Conservation (phyloP, 768 basidiomycete species). For the Lenzites betulinus region DNA sequence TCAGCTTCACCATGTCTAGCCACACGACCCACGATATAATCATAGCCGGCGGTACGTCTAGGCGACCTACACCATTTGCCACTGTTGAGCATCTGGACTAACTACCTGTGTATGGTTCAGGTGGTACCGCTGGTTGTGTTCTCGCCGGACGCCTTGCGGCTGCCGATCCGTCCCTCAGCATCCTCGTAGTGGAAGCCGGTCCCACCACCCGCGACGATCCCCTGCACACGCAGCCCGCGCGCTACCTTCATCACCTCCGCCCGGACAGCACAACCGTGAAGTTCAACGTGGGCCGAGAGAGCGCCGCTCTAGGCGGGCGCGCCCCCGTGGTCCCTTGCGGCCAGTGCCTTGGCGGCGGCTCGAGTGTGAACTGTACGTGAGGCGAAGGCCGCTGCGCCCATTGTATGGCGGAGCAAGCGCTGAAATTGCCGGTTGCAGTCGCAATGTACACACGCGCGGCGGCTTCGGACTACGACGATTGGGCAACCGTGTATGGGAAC, state of each 20-base stretch:
- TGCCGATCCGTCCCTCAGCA: slow-evolving; percentile 52
- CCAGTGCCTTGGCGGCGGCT: slow-evolving; percentile 59
- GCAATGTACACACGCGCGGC: slow-evolving; percentile 53
- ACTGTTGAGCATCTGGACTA: background rate
- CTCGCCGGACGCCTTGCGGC: slow-evolving; percentile 53
- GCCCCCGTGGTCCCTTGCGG: slow-evolving; percentile 45
- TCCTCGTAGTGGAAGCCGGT: slow-evolving; percentile 64
- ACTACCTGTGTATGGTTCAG: slow-evolving; percentile 15
- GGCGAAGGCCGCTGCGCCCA: too few relatives aligned
- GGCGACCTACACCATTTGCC: background rate
- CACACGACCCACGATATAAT: background rate
- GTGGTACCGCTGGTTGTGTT: slow-evolving; percentile 58
- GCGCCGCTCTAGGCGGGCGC: slow-evolving; percentile 47
- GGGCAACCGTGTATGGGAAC: slow-evolving; percentile 51
- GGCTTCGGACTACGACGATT: slow-evolving; percentile 63
- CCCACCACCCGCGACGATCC: slow-evolving; percentile 48
- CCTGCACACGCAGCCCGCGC: slow-evolving; percentile 53
- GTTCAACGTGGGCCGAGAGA: slow-evolving; percentile 40
- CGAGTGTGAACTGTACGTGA: slow-evolving; percentile 53
- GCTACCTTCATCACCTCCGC: slow-evolving; percentile 44
- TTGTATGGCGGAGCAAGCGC: background rate
- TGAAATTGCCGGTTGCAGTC: background rate
- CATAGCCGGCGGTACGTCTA: background rate
- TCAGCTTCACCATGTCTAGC: background rate
- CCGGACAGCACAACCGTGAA: slow-evolving; percentile 44